A percentile compares a stretch with the other conserved stretches of the same genome.
These are phyloP conservation scores for Malassezia psittaci DNA, from an alignment of 1,284 basidiomycete genomes.

Conservation along the genomic window DNA sequence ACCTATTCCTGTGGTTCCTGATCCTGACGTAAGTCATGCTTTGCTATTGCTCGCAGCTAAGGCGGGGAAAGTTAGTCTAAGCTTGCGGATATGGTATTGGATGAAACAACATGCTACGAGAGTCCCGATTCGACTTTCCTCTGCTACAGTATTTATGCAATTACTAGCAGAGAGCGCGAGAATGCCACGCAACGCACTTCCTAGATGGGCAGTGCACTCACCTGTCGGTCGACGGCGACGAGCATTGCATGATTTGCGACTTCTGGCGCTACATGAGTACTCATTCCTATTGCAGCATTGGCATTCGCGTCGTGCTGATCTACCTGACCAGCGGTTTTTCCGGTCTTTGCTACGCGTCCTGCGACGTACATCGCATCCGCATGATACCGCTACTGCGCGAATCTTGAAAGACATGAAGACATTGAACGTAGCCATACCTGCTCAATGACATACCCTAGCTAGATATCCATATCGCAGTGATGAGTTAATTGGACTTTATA, in stretches of 20 bases:
- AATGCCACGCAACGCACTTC: background rate
- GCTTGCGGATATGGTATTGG: slow-evolving; percentile 30
- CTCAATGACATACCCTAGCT: background rate
- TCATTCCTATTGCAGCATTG: slow-evolving; percentile 14
- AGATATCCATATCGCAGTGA: background rate
- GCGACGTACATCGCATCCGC: background rate
- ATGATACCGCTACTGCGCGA: slow-evolving; percentile 4
- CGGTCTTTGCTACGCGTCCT: slow-evolving; percentile 8
- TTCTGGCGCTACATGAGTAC: slow-evolving; percentile 13
- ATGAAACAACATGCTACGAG: slow-evolving; percentile 24
- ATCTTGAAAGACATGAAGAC: slow-evolving; percentile 5
- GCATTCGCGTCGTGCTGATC: background rate
- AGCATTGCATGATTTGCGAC: background rate
- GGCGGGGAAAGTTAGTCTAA: slow-evolving; percentile 23
- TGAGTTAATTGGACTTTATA: background rate
- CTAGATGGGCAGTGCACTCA: background rate
- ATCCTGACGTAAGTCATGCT: slow-evolving; percentile 19
- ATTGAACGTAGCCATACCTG: background rate
- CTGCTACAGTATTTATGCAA: slow-evolving; percentile 29
- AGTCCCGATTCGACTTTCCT: slow-evolving; percentile 19
- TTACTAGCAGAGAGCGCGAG: slow-evolving; percentile 14
- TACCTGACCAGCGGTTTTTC: slow-evolving; percentile 7
- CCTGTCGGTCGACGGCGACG: background rate
- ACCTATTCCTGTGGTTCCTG: background rate
- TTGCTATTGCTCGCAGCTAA: slow-evolving; percentile 25